phyloP scores from a whole-genome alignment of 2,329 filamentous ascomycete genomes.

The Colletotrichum sp. region DNA sequence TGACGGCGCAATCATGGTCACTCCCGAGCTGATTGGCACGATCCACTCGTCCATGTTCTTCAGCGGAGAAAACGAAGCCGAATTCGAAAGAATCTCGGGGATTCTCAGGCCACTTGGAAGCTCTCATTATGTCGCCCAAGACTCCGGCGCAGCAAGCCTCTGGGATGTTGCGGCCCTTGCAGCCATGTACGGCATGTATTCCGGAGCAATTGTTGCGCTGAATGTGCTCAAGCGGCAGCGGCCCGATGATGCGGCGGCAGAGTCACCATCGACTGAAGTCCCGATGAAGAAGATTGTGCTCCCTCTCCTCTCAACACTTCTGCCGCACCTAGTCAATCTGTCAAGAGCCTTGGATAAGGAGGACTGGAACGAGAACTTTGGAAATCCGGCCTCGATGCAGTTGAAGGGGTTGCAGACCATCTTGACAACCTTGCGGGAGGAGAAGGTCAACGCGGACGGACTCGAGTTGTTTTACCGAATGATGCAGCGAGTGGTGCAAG shows the following conservation, averaged over 20 bases:
- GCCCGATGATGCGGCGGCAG: slow-evolving; percentile 5
- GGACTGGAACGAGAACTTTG: slow-evolving; percentile 26
- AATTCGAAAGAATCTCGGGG: background rate
- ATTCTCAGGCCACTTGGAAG: slow-evolving; percentile 25
- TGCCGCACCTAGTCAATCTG: slow-evolving; percentile 26
- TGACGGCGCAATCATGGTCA: slow-evolving; percentile 34
- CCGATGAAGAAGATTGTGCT: slow-evolving; percentile 21
- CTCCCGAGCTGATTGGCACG: slow-evolving; percentile 29
- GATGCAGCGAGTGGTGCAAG: slow-evolving; percentile 22
- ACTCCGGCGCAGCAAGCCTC: slow-evolving; percentile 25
- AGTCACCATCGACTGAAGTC: background rate
- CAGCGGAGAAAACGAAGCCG: slow-evolving; percentile 24
- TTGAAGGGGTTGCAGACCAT: slow-evolving; percentile 26
- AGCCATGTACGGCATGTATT: slow-evolving; percentile 32
- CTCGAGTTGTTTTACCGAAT: background rate
- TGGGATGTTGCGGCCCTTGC: slow-evolving; percentile 29
- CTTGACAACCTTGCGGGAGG: slow-evolving; percentile 25
- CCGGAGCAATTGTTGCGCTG: slow-evolving; percentile 27
- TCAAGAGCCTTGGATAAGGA: slow-evolving; percentile 25
- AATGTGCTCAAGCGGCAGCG: slow-evolving; percentile 24
- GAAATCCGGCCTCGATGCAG: slow-evolving; percentile 31
- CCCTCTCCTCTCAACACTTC: slow-evolving; percentile 27
- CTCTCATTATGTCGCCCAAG: slow-evolving; percentile 20
- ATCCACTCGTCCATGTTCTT: slow-evolving; percentile 24
- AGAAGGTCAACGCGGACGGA: slow-evolving; percentile 23